Evolutionary conservation across 164 flowering plant genomes (phyloP).

Genomic region (Kingdonia uniflora): DNA sequence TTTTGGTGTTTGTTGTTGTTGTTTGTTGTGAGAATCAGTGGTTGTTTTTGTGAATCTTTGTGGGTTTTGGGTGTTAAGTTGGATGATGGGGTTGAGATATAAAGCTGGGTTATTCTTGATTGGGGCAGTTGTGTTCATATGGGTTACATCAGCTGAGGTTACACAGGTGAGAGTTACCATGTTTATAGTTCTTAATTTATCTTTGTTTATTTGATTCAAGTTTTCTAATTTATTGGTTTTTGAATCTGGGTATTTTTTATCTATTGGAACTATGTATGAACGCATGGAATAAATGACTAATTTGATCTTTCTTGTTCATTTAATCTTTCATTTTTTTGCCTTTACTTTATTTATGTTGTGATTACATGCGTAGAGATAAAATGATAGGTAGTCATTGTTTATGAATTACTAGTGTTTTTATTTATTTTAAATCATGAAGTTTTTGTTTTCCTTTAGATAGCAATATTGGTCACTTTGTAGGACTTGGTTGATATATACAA

Average conservation of each 20-base stretch:
- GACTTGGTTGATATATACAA: too few relatives aligned
- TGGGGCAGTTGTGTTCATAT: constrained; percentile 48
- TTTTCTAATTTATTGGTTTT: not conserved
- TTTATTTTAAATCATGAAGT: too few relatives aligned
- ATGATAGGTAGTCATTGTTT: too few relatives aligned
- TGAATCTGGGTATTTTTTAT: not conserved
- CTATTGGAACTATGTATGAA: too few relatives aligned
- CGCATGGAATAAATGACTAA: too few relatives aligned
- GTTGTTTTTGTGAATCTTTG: not conserved
- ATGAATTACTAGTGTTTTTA: too few relatives aligned
- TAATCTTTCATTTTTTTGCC: not conserved
- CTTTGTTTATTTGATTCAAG: too few relatives aligned
- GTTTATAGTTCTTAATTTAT: not conserved
- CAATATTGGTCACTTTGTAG: too few relatives aligned
- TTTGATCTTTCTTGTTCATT: not conserved
- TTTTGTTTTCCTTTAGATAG: too few relatives aligned
- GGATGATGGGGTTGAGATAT: constrained; percentile 56
- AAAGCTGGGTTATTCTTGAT: constrained; percentile 50
- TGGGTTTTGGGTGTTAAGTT: not conserved
- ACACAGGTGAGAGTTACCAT: constrained; percentile 42
- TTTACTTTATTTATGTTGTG: not conserved
- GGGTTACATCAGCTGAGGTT: constrained; percentile 67
- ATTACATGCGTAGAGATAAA: too few relatives aligned
- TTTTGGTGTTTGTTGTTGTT: not conserved
- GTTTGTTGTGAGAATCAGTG: not conserved